phyloP scores from a whole-genome alignment of 2,329 filamentous ascomycete species.

The Cytospora schulzeri region DNA sequence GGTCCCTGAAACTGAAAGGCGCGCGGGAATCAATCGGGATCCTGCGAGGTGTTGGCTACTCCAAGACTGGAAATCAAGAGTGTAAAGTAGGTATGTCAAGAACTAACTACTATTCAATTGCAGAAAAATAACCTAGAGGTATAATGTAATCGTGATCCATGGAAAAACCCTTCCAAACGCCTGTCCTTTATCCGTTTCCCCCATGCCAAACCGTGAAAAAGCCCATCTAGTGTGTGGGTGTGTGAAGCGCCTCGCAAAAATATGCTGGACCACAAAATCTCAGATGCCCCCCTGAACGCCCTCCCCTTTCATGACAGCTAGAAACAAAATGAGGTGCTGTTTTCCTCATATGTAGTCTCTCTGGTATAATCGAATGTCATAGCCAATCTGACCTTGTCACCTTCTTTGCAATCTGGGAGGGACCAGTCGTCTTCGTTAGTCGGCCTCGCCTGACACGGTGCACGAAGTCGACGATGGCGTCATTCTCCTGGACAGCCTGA shows the following conservation, averaged over 20 bases:
- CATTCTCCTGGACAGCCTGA: constrained; percentile 76
- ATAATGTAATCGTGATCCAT: not conserved
- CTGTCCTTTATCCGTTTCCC: not conserved
- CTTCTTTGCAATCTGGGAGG: constrained; percentile 34
- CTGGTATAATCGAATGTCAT: constrained; percentile 12
- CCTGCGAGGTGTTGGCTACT: not conserved
- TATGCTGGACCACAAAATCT: constrained; percentile 8
- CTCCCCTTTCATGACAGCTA: not conserved
- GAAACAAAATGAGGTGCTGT: not conserved
- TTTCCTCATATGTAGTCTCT: constrained; percentile 6
- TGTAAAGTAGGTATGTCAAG: too few species aligned
- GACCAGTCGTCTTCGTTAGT: constrained; percentile 37
- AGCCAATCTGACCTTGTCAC: constrained; percentile 28
- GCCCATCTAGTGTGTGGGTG: not conserved
- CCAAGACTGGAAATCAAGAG: not conserved
- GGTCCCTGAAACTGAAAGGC: not conserved
- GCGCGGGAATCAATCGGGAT: not conserved
- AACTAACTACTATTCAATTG: not conserved
- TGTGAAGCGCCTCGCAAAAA: not conserved
- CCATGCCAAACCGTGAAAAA: not conserved
- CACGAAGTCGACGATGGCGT: constrained; percentile 78
- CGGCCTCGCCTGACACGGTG: constrained; percentile 68
- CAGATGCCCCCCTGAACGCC: constrained; percentile 9
- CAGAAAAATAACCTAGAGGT: not conserved
- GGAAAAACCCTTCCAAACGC: not conserved